phyloP scores from a whole-genome alignment of 139 green algal species.

The Pleodorina starrii region DNA sequence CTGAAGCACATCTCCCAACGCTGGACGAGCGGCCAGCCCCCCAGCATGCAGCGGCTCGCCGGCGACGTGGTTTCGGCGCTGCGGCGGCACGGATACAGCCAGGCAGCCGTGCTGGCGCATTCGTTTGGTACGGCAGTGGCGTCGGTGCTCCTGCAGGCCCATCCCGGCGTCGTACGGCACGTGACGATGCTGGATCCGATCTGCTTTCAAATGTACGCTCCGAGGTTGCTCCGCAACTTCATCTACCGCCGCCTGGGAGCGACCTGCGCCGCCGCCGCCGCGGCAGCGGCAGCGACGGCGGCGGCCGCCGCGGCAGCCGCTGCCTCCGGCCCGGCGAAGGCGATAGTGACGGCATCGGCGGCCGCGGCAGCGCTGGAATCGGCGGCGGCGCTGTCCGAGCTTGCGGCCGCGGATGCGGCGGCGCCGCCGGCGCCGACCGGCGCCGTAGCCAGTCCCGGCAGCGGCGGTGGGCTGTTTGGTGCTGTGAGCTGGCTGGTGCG shows the following conservation, averaged over 20 bases:
- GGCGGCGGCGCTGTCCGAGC: too few species aligned
- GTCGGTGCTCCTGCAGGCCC: conserved; percentile 33
- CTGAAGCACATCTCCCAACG: conserved; percentile 65
- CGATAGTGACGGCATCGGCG: background rate
- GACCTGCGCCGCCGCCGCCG: too few species aligned
- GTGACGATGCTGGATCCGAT: conserved; percentile 53
- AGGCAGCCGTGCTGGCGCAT: conserved; percentile 37
- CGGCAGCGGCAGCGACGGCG: background rate
- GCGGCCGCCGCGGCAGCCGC: background rate
- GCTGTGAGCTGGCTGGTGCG: background rate
- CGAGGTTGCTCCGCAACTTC: conserved; percentile 51
- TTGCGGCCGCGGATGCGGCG: background rate
- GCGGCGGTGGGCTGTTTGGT: background rate
- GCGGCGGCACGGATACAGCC: background rate
- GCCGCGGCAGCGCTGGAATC: background rate
- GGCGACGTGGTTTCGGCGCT: conserved; percentile 26
- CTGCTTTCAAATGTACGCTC: conserved; percentile 53
- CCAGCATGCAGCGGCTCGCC: conserved; percentile 31
- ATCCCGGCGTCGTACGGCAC: background rate
- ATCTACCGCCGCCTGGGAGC: conserved; percentile 43
- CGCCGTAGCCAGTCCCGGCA: background rate
- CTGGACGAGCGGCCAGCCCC: conserved; percentile 53
- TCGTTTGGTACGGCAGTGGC: conserved; percentile 51
- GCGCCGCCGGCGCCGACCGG: background rate
- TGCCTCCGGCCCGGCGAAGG: background rate